Evolutionary conservation across 2,329 filamentous ascomycete genomes (phyloP), one percentile per base, ranked within the genome.

Genomic region (Clarireedia paspali): DNA sequence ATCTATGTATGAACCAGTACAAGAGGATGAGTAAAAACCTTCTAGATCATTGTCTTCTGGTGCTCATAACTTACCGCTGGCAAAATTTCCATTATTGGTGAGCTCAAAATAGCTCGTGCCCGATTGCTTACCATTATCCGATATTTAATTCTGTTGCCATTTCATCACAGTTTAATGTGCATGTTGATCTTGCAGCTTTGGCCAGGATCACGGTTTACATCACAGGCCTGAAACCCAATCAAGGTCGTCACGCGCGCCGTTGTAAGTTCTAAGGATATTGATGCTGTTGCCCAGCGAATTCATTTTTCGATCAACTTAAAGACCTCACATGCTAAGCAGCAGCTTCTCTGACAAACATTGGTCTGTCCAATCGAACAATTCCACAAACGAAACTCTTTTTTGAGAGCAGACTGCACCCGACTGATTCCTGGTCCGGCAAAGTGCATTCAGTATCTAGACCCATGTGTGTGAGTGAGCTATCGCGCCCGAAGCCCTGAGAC

Each of bases 221-320:
- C 47, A n/a, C 6, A 30, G 30, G 14, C 14, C 30, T 47, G 51
- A 50, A 17, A 50, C 36, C 64, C 63, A 65, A 64, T 64, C 58
- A 58, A 10, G 36, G 7, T 6, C 44, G 49, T 62, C 62, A 63
- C 61, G 59, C 60, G 61, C 30, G 42, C 47, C 53, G n/a, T 53
- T 51, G 20, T 44, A n/a, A 50, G 15, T 42, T 45, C 12, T 40
- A 42, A 27, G 3, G 9, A 39, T 50, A 56, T 39, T 50, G 39
- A 45, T 58, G 45, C 59, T 59, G 49, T 24, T 46, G 24, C 47
- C 50, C 55, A 55, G 50, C 39, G 46, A 48, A 53, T 50, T 52
- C 40, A 10, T 45, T n/a, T 5, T 38, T 36, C 30, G 23, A 47
- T 52, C 10, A 52, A 39, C 6, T 12, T 14, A 49, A 26, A 14